Conservation (phyloP, 768 basidiomycete genomes). For the Leccinum boreale region DNA sequence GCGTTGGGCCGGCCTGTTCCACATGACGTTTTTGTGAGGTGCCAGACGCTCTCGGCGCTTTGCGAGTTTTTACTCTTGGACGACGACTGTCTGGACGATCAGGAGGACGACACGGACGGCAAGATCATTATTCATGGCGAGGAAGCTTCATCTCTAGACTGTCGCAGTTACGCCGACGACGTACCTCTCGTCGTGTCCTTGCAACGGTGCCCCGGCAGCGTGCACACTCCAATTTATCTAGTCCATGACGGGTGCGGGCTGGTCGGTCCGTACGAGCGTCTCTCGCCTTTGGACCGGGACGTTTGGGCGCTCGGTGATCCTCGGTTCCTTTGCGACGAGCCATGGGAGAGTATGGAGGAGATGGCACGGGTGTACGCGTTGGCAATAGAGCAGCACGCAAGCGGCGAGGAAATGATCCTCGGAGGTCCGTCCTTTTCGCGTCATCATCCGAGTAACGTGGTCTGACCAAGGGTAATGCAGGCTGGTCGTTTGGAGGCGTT, state of each 20-base stretch:
- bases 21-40: slow-evolving; percentile 38
- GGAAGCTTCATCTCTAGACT: neutral
- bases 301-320: slow-evolving; percentile 66
- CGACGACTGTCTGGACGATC: neutral
- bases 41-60: slow-evolving; percentile 35
- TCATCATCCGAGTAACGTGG: neutral
- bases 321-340: slow-evolving; percentile 38
- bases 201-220: slow-evolving; percentile 30
- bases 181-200: neutral
- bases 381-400: slow-evolving; percentile 33
- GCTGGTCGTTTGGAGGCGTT: slow-evolving; percentile 80
- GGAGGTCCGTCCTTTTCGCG: slow-evolving; percentile 46
- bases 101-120: neutral
- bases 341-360: slow-evolving; percentile 47
- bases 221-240: slow-evolving; percentile 49
- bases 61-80: neutral
- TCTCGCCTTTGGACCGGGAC: slow-evolving; percentile 44
- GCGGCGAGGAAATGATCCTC: slow-evolving; percentile 42
- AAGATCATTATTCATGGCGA: neutral
- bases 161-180: neutral
- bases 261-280: slow-evolving; percentile 45
- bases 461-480: slow-evolving; percentile 30
- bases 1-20: slow-evolving; percentile 44
- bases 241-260: slow-evolving; percentile 76
- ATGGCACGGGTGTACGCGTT: slow-evolving; percentile 55